Evolutionary conservation across 73 alveolate genomes (phyloP).

Genomic region (Stentor coeruleus): DNA sequence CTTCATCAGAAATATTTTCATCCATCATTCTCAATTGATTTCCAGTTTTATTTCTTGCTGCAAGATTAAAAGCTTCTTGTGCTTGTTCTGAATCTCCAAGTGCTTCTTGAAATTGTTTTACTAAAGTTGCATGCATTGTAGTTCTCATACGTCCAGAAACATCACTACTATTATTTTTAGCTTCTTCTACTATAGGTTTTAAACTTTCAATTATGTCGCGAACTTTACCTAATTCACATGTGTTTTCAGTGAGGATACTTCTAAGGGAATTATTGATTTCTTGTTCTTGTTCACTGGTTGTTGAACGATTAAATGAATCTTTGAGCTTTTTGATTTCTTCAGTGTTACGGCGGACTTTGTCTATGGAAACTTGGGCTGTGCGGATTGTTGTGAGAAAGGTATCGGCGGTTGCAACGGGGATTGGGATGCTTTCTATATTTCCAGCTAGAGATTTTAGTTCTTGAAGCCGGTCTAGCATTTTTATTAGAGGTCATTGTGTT

Average conservation of each 20-base stretch:
- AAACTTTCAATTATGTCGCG: constrained; percentile 2
- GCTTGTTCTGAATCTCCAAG: constrained; percentile 25
- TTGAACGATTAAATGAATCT: neutral
- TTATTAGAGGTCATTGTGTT: too few relatives aligned
- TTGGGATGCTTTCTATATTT: neutral
- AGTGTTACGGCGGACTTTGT: constrained; percentile 16
- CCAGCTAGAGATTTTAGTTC: neutral
- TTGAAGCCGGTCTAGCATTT: constrained; percentile 19
- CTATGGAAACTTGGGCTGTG: constrained; percentile 7
- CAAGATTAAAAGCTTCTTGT: neutral
- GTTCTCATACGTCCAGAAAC: neutral
- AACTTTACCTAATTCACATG: neutral
- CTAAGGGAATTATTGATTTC: neutral
- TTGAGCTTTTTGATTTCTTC: constrained; percentile 8
- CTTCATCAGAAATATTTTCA: constrained; percentile 27
- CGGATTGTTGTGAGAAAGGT: neutral
- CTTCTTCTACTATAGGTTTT: neutral
- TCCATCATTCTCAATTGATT: constrained; percentile 19
- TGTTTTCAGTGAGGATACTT: neutral
- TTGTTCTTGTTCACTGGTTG: constrained; percentile 5
- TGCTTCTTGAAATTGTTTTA: constrained; percentile 19
- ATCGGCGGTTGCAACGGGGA: neutral
- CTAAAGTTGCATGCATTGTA: constrained; percentile 19
- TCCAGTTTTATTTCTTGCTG: constrained; percentile 3
- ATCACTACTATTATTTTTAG: neutral